A percentile compares a stretch with the other conserved stretches of the same genome.
These are phyloP conservation scores for Xylaria sp. DNA, from an alignment of 2,329 filamentous ascomycete genomes.

Conservation along the genomic window DNA sequence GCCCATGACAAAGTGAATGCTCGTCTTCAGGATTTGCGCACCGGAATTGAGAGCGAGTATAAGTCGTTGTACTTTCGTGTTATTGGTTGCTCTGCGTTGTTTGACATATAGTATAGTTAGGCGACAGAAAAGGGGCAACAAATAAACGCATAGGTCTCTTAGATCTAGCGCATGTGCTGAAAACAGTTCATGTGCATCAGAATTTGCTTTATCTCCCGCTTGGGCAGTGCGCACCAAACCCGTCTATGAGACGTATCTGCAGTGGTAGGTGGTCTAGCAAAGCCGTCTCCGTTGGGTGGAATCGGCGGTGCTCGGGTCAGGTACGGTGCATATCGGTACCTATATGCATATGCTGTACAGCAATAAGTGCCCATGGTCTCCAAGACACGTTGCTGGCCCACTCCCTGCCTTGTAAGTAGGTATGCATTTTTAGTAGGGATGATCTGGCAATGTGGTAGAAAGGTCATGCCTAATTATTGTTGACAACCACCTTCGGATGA, in stretches of 20 bases:
- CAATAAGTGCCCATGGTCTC: slow-evolving; percentile 7
- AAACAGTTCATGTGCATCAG: slow-evolving; percentile 27
- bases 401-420: slow-evolving; percentile 15
- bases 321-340: slow-evolving; percentile 37
- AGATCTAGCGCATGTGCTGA: slow-evolving; percentile 17
- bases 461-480: slow-evolving; percentile 2
- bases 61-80: not conserved
- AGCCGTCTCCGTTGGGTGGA: slow-evolving; percentile 26
- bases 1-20: not conserved
- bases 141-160: slow-evolving; percentile 7
- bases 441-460: slow-evolving; percentile 15
- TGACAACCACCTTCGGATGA: slow-evolving; percentile 20
- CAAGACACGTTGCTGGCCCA: slow-evolving; percentile 28
- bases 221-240: slow-evolving; percentile 35
- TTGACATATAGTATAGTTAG: slow-evolving; percentile 1
- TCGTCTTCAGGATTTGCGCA: not conserved
- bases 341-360: slow-evolving; percentile 17
- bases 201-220: slow-evolving; percentile 38
- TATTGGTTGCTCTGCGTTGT: slow-evolving; percentile 8
- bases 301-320: slow-evolving; percentile 34
- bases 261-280: slow-evolving; percentile 37
- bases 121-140: slow-evolving; percentile 17
- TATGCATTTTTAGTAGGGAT: slow-evolving; percentile 19
- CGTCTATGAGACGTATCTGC: slow-evolving; percentile 44
- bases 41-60: not conserved